Base-by-base conservation (phyloP, 495 filamentous ascomycete genomes). In the Daldinia grandis region DNA sequence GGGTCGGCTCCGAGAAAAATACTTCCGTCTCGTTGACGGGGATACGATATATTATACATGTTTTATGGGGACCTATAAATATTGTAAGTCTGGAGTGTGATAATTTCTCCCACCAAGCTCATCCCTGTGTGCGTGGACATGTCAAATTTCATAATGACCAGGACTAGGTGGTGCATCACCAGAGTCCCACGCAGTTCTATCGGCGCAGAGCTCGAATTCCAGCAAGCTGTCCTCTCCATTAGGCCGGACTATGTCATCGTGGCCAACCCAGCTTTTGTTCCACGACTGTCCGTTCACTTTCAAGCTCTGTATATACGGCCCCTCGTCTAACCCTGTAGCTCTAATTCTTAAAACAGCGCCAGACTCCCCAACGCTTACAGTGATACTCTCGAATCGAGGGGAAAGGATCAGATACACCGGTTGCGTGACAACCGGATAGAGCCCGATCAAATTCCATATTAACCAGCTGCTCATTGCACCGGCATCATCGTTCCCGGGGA, bases 391-490 rank as follows among this genome's bases (percentile, higher is more conserved):
- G 67, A 90, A 87, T 82, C 87, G 87, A 1, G 88, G 88, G 4
- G 85, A 85, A 3, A 78, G 83, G 42, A 91, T 78, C 12, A 91
- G 77, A 66, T 90, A 91, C 1, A 85, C 85, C 0, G 87, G 85
- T 68, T 89, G 86, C 4, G 84, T 86, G 5, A 84, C 85, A 7
- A 90, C 81, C 0, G 88, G 89, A 63, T 90, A 91, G 3, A 91
- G 82, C 0, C 89, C 89, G 19, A 91, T 78, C 81, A 90, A 87
- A 58, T 88, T 86, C 88, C 87, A 91, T 25, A 90, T 66, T 19
- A 90, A 81, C 85, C 87, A 90, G 9, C 81, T 83, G 69, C 90
- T 86, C 86, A 91, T 89, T 0, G 89, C 86, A 4, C 87, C 89
- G 0, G 88, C 88, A 62, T 91, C 88, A 55, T 81, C 86, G 74